Percentiles rank a stretch among this genome's conserved stretches.
These are phyloP conservation scores for Gossypium anomalum DNA, from an alignment of 345 rosid genomes.

Conservation along the genomic window DNA sequence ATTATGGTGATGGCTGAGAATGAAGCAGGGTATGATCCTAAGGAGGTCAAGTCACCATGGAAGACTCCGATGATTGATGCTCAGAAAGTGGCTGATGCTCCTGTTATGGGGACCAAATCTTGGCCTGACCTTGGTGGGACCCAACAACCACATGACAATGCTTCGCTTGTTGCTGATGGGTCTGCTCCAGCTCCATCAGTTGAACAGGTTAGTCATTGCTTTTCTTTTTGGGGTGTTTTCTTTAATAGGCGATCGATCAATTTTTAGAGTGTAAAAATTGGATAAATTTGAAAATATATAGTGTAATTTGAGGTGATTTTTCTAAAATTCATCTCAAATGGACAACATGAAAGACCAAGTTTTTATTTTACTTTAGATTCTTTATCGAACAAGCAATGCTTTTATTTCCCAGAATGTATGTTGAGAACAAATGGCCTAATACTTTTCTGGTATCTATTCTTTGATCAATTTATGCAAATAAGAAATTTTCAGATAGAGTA, in stretches of 20 bases:
- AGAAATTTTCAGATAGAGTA: background rate
- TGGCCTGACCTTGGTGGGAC: conserved; percentile 89
- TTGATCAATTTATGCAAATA: background rate
- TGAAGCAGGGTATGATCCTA: background rate
- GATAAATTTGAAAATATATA: background rate
- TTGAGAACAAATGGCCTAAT: background rate
- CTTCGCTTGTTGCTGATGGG: conserved; percentile 21
- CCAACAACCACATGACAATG: conserved; percentile 48
- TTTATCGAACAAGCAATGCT: background rate
- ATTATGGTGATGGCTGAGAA: background rate
- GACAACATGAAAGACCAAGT: background rate
- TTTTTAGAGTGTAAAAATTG: background rate
- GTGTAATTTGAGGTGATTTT: background rate
- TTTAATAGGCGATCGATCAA: background rate
- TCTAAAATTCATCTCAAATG: background rate
- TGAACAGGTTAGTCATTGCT: conserved; percentile 31
- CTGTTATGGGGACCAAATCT: conserved; percentile 66
- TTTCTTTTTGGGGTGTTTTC: background rate
- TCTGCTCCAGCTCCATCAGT: conserved; percentile 24
- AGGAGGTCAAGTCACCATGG: conserved; percentile 68
- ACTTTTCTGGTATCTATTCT: background rate
- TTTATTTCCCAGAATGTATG: background rate
- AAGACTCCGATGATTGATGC: conserved; percentile 45
- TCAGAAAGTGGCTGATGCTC: conserved; percentile 40
- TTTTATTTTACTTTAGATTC: background rate